Base-by-base conservation (phyloP, 2,329 filamentous ascomycete genomes). In the Fusarium xyrophilum region DNA sequence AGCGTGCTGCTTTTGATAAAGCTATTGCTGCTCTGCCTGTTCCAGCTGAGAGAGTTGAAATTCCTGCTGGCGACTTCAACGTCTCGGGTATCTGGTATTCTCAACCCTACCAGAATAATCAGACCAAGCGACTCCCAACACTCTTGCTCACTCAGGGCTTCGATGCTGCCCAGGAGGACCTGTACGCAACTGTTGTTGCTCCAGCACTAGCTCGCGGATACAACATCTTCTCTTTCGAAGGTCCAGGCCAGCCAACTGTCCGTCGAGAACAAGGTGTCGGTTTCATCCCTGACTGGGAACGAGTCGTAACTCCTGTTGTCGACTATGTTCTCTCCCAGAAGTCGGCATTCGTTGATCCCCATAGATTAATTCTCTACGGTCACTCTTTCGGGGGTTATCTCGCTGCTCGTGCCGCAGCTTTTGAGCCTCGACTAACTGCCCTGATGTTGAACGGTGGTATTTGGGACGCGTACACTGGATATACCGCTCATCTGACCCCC, bases 1-100 rank as follows among this genome's bases (percentile, higher is more conserved):
- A 81, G 47, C 69, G 68, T 0, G 69, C 65, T 7, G 78, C 76
- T 15, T 84, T 83, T 48, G 72, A 83, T 69, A 76, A 76, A 15
- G 82, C 77, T 0, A 72, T 80, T 7, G 68, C 75, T 2, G 58
- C 78, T 3, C 64, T 83, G 25, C 74, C 78, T 0, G 68, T 79
- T 5, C 75, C 79, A 9, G 81, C 76, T 1, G 63, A 80, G 54
- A 73, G 79, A 2, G 43, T 82, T 53, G 68, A 74, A 8, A 60
- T 82, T 8, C 56, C 46, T 28, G 28, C 32, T 5, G 50, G 67
- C 8, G 56, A 73, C 27, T 80, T 82, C 48, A 72, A 73, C 9
- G 71, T 82, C 9, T 73, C 77, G 1, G 76, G 75, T 1, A 79
- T 81, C 38, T 82, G 75, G 68, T 81, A 76, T 52, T 56, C 69